Evolutionary conservation across 352 stramenopile species (phyloP), one percentile per base, ranked within the genome.

Genomic region (Phytophthora crassamura): DNA sequence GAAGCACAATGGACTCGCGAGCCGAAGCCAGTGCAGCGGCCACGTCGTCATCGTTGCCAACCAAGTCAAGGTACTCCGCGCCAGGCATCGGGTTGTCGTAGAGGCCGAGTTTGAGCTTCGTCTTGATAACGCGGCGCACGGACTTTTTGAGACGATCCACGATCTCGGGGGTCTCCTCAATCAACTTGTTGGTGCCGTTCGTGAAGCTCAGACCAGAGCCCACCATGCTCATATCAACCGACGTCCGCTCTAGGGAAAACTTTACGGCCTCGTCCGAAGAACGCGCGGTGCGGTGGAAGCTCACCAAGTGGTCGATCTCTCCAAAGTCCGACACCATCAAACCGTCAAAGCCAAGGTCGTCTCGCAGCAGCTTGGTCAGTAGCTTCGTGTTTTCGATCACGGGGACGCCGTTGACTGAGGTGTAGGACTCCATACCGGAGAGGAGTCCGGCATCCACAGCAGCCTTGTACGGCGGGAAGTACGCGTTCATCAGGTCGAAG

Each of bases 231-330:
- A 60, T 51, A 35, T 59, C 50, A 11, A 59, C 11, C 7, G 50
- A 59, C 20, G 41, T 48, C 4, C 41, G 20, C 22, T 59, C 38
- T 4, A 59, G n/a, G 12, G 50, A 20, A 7, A 60, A 52, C 9
- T 51, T 42, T 7, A 41, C 43, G 7, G 39, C 40, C 43, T 60
- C 53, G 20, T 51, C 40, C 14, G 30, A 45, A 11, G 53, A 45
- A 15, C 39, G 53, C 12, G 53, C 40, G 5, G 53, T 56, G 18
- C 75, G 75, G 34, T 86, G 78, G 33, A 68, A 83, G 9, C 56
- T 42, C 6, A 69, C 35, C 3, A 94, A 54, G 50, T 97, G 95
- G 33, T 88, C 77, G 35, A 97, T 96, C 74, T 97, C 89, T 11
- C 70, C 67, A 69, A 91, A 97, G 59, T 97, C 90, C 3, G 89